A percentile compares a stretch with the other conserved stretches of the same genome.
These are phyloP conservation scores for Calonectria pseudoreteaudii DNA, from an alignment of 2,329 filamentous ascomycete genomes.

Conservation along the genomic window DNA sequence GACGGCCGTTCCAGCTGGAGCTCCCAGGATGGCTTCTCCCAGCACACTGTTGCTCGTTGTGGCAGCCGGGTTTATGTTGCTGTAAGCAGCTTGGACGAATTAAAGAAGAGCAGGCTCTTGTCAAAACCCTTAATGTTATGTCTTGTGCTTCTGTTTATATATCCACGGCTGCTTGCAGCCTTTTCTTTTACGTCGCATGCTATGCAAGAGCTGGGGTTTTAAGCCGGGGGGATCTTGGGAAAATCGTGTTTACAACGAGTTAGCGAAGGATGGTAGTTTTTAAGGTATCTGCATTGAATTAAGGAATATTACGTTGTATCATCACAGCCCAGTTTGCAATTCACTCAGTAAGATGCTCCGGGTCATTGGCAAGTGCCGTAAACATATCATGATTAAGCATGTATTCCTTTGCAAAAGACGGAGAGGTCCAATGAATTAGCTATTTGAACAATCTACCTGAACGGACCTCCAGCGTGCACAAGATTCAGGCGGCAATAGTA, in stretches of 20 bases:
- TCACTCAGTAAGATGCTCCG: background rate
- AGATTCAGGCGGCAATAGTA: background rate
- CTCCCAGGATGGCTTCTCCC: conserved; percentile 53
- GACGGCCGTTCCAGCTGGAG: conserved; percentile 32
- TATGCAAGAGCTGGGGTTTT: conserved; percentile 12
- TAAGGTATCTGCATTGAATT: background rate
- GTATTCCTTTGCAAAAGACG: background rate
- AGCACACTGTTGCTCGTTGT: conserved; percentile 57
- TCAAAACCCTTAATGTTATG: conserved; percentile 37
- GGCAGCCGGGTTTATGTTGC: conserved; percentile 57
- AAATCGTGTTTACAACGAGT: conserved; percentile 7
- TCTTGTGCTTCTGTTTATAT: conserved; percentile 34
- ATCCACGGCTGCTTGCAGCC: conserved; percentile 7
- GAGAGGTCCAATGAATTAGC: conserved; percentile 3
- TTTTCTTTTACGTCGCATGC: background rate
- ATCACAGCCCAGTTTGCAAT: background rate
- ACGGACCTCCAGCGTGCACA: background rate
- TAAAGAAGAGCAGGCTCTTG: conserved; percentile 1
- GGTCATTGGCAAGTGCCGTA: background rate
- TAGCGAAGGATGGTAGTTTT: background rate
- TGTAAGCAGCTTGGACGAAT: conserved; percentile 36
- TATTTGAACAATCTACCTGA: conserved; percentile 2
- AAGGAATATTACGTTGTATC: background rate
- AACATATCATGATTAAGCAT: background rate
- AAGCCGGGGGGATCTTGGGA: background rate